Evolutionary conservation across 2,329 filamentous ascomycete genomes (phyloP).

Genomic region (Zymoseptoria ardabiliae): DNA sequence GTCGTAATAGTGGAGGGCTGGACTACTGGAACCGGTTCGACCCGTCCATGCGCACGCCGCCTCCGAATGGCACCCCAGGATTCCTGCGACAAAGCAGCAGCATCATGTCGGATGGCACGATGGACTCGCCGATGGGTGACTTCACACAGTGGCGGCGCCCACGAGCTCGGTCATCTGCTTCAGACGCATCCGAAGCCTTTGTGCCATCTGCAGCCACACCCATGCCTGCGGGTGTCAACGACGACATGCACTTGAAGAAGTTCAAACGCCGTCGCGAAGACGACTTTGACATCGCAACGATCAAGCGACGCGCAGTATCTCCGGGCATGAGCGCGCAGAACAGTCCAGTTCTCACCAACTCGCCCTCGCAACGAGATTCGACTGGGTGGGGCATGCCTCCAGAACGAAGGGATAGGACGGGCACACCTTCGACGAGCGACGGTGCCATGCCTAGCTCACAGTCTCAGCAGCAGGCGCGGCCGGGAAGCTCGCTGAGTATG

Average conservation of each 20-base stretch:
- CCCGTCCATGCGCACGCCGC: slow-evolving; percentile 55
- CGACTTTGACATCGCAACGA: slow-evolving; percentile 77
- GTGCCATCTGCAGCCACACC: slow-evolving; percentile 10
- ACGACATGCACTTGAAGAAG: slow-evolving; percentile 29
- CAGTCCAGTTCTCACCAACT: slow-evolving; percentile 75
- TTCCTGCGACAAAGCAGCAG: slow-evolving; percentile 50
- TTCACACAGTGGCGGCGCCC: slow-evolving; percentile 23
- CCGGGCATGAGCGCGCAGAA: slow-evolving; percentile 87
- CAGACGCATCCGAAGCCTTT: slow-evolving; percentile 27
- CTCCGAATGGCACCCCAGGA: slow-evolving; percentile 41
- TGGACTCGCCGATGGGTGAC: slow-evolving; percentile 55
- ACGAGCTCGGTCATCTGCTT: slow-evolving; percentile 26
- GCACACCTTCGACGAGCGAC: slow-evolving; percentile 7
- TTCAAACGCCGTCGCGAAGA: slow-evolving; percentile 81
- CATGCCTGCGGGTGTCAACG: slow-evolving; percentile 20
- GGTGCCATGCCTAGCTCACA: slow-evolving; percentile 4
- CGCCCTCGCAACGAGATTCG: slow-evolving; percentile 64
- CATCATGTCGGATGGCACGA: slow-evolving; percentile 56
- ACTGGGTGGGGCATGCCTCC: slow-evolving; percentile 56
- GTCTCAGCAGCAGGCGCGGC: slow-evolving; percentile 1
- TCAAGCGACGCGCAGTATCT: slow-evolving; percentile 86
- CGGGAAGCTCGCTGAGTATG: slow-evolving; percentile 8
- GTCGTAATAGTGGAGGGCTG: slow-evolving; percentile 63
- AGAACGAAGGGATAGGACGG: slow-evolving; percentile 35
- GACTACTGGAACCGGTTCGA: slow-evolving; percentile 77